Percentiles rank a stretch among this genome's conserved stretches.
phyloP scores from a whole-genome alignment of 768 basidiomycete genomes.

The Tephrocybe sp. region DNA sequence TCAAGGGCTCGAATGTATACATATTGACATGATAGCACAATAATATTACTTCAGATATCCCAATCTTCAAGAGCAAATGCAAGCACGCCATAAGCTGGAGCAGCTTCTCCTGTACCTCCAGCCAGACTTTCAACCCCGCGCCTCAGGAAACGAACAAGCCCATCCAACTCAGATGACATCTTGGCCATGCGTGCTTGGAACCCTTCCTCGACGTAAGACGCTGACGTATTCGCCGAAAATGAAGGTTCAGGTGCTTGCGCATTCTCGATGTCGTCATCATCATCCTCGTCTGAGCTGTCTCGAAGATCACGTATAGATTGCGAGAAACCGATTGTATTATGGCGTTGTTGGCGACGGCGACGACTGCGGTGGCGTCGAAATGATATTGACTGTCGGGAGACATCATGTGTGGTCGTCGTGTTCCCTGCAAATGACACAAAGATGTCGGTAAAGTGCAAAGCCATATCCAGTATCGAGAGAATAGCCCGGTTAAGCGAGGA shows the following conservation, averaged over 20 bases:
- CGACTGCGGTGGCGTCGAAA: slow-evolving; percentile 64
- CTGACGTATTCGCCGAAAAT: slow-evolving; percentile 38
- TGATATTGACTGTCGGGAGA: slow-evolving; percentile 48
- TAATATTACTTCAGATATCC: slow-evolving; percentile 36
- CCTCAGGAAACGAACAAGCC: slow-evolving; percentile 66
- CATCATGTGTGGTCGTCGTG: slow-evolving; percentile 58
- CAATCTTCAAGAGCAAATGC: slow-evolving; percentile 81
- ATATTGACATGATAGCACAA: no score
- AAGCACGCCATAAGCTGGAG: slow-evolving; percentile 65
- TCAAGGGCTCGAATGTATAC: no score
- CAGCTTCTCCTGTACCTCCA: slow-evolving; percentile 56
- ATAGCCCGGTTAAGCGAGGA: slow-evolving; percentile 64
- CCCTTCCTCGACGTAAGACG: slow-evolving; percentile 43
- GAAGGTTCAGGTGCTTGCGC: slow-evolving; percentile 33
- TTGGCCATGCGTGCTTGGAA: slow-evolving; percentile 55
- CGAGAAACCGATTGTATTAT: slow-evolving; percentile 64
- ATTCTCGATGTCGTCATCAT: slow-evolving; percentile 33
- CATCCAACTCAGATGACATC: slow-evolving; percentile 69
- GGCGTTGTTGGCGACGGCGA: slow-evolving; percentile 52
- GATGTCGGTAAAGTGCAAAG: slow-evolving; percentile 64
- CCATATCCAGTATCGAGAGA: slow-evolving; percentile 71
- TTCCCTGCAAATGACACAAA: slow-evolving; percentile 64
- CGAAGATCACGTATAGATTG: slow-evolving; percentile 31
- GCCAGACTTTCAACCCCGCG: slow-evolving; percentile 71
- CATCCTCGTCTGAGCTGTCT: slow-evolving; percentile 49